Evolutionary conservation across 1,139 yeast genomes (phyloP).

Genomic region (Geotrichum citri-aurantii): DNA sequence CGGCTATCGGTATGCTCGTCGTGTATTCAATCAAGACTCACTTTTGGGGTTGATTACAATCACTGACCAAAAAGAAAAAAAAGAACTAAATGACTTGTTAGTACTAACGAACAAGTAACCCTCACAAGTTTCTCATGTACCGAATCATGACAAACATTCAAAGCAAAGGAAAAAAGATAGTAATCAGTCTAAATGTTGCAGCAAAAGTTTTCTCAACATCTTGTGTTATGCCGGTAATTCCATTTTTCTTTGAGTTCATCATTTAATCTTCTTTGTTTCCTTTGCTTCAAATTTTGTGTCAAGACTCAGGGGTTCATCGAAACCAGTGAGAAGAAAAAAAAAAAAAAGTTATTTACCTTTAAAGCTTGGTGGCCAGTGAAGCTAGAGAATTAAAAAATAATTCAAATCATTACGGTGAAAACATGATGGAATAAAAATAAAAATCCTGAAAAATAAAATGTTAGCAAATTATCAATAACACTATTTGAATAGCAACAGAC

Average conservation of each 20-base stretch:
- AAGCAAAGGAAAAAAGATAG: neutral
- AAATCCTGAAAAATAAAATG: neutral
- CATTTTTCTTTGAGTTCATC: constrained; percentile 15
- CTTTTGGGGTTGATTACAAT: neutral
- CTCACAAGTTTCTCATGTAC: neutral
- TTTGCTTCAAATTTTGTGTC: neutral
- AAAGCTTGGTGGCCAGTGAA: neutral
- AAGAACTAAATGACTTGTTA: constrained; percentile 1
- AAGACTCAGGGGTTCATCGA: neutral
- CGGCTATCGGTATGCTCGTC: constrained; percentile 20
- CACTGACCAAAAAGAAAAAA: neutral
- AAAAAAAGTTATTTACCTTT: neutral
- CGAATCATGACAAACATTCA: neutral
- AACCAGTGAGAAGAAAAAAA: neutral
- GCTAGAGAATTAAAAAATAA: neutral
- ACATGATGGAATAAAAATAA: neutral
- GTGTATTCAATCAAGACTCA: neutral
- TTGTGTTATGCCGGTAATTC: constrained; percentile 18
- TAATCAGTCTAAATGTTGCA: constrained; percentile 13
- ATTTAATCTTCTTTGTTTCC: neutral
- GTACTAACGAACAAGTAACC: neutral
- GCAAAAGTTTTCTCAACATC: constrained; percentile 15
- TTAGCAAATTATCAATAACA: neutral
- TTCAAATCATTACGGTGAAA: neutral
- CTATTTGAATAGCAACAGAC: neutral